These are phyloP conservation scores for Lepidium africanum DNA, from an alignment of 345 rosid genomes.

Conservation along the genomic window DNA sequence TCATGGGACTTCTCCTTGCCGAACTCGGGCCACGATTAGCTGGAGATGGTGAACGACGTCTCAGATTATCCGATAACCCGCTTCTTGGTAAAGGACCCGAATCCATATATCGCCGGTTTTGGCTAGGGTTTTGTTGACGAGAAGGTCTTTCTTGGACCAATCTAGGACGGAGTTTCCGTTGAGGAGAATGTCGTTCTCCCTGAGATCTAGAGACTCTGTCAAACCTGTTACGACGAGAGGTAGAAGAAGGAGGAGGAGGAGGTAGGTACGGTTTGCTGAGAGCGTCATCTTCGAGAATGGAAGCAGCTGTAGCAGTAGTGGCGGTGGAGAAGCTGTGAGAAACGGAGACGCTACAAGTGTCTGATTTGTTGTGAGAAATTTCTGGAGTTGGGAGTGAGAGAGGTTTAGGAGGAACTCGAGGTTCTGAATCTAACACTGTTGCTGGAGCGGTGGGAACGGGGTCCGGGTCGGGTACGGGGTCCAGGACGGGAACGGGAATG, in stretches of 20 bases:
- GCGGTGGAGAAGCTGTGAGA: conserved; percentile 47
- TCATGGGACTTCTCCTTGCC: conserved; percentile 34
- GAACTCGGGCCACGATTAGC: conserved; percentile 27
- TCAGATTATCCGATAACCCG: conserved; percentile 27
- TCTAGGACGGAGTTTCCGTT: conserved; percentile 20
- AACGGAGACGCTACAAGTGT: conserved; percentile 44
- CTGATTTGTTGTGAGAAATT: conserved; percentile 40
- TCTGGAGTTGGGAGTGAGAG: conserved; percentile 27
- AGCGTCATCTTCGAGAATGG: conserved; percentile 53
- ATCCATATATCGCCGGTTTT: conserved; percentile 20
- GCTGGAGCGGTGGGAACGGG: background rate
- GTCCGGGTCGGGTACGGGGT: conserved; percentile 1
- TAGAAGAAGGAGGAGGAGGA: conserved; percentile 28
- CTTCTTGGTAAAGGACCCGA: conserved; percentile 29
- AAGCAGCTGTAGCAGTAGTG: conserved; percentile 40
- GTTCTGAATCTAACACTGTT: conserved; percentile 4
- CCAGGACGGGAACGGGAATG: background rate
- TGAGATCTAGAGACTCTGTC: conserved; percentile 25
- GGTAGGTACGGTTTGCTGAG: conserved; percentile 35
- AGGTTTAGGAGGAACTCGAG: conserved; percentile 1
- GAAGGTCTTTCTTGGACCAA: conserved; percentile 25
- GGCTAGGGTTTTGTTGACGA: conserved; percentile 17
- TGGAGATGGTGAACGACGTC: conserved; percentile 37
- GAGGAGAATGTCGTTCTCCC: conserved; percentile 20
- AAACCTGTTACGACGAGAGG: conserved; percentile 38